phyloP scores from a whole-genome alignment of 169 alveolate species.

The Cryptosporidium sp. region DNA sequence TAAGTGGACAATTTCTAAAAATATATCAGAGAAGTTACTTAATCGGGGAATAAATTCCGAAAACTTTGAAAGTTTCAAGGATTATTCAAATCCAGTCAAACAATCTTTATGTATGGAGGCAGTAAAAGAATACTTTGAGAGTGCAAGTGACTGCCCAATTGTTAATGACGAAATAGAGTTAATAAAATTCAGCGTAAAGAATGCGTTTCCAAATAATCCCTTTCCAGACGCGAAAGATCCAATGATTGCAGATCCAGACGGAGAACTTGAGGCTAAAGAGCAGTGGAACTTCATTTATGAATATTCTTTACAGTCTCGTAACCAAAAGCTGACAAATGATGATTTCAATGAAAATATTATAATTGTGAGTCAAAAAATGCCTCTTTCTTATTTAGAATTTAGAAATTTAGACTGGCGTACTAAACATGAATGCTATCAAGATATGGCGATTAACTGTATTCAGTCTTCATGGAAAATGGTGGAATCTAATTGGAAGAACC shows the following conservation, averaged over 20 bases:
- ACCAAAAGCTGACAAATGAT: not conserved
- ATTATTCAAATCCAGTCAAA: slow-evolving; percentile 31
- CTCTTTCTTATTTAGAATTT: slow-evolving; percentile 39
- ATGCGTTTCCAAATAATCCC: slow-evolving; percentile 33
- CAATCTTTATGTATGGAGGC: slow-evolving; percentile 66
- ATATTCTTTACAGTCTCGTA: slow-evolving; percentile 13
- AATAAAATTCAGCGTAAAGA: slow-evolving; percentile 25
- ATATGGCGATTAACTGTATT: slow-evolving; percentile 64
- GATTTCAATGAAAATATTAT: slow-evolving; percentile 17
- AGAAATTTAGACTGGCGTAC: slow-evolving; percentile 70
- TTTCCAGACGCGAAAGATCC: slow-evolving; percentile 57
- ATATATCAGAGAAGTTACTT: slow-evolving; percentile 30
- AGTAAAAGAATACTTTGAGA: slow-evolving; percentile 69
- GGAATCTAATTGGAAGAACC: slow-evolving; percentile 33
- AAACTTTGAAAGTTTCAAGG: slow-evolving; percentile 41
- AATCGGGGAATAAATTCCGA: slow-evolving; percentile 42
- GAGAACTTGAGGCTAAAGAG: slow-evolving; percentile 65
- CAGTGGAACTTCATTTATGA: slow-evolving; percentile 68
- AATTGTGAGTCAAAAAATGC: slow-evolving; percentile 55
- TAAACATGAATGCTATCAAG: slow-evolving; percentile 69
- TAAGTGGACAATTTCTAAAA: slow-evolving; percentile 46
- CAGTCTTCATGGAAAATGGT: slow-evolving; percentile 74
- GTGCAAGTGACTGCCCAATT: slow-evolving; percentile 42
- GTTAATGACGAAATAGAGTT: slow-evolving; percentile 14
- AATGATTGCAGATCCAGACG: slow-evolving; percentile 61